A percentile compares a stretch with the other conserved stretches of the same genome.
Conservation (phyloP, 208 protist species). For the Crithidia bombi region DNA sequence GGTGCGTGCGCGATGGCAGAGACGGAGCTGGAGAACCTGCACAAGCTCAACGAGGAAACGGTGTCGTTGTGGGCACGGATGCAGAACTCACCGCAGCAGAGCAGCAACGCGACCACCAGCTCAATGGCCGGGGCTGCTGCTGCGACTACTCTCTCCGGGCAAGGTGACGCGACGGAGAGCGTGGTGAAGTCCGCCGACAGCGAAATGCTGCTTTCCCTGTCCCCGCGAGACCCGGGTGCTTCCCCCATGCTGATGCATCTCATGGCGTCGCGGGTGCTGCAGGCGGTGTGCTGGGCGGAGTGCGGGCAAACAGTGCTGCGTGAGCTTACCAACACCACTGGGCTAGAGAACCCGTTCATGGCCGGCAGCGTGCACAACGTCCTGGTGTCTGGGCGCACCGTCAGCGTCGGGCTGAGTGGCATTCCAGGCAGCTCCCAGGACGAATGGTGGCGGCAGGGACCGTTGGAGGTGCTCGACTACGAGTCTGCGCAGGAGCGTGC, state of each 20-base stretch:
- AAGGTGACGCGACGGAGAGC: not conserved
- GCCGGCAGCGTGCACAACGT: constrained; percentile 33
- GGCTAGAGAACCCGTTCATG: constrained; percentile 25
- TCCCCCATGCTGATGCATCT: constrained; percentile 20
- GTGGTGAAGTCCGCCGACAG: constrained; percentile 1
- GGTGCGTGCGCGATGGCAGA: constrained; percentile 29
- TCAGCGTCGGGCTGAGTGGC: not conserved
- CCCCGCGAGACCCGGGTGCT: not conserved
- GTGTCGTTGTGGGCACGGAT: constrained; percentile 32
- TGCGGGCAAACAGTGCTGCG: constrained; percentile 36
- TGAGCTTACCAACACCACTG: constrained; percentile 26
- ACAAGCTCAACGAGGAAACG: constrained; percentile 17
- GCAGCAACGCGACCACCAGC: not conserved
- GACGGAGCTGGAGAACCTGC: constrained; percentile 27
- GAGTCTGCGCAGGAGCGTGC: constrained; percentile 35
- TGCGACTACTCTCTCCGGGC: not conserved
- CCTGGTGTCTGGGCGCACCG: constrained; percentile 13
- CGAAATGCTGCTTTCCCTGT: constrained; percentile 5
- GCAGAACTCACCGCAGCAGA: constrained; percentile 10
- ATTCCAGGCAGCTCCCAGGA: constrained; percentile 1
- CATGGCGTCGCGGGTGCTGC: constrained; percentile 30
- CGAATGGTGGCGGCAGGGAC: constrained; percentile 29
- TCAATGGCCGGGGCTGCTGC: not conserved
- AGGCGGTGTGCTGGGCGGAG: constrained; percentile 36
- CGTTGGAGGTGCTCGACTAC: constrained; percentile 39